phyloP scores from a whole-genome alignment of 192 early-diverging fungal genomes.

The Dissophora ornata region DNA sequence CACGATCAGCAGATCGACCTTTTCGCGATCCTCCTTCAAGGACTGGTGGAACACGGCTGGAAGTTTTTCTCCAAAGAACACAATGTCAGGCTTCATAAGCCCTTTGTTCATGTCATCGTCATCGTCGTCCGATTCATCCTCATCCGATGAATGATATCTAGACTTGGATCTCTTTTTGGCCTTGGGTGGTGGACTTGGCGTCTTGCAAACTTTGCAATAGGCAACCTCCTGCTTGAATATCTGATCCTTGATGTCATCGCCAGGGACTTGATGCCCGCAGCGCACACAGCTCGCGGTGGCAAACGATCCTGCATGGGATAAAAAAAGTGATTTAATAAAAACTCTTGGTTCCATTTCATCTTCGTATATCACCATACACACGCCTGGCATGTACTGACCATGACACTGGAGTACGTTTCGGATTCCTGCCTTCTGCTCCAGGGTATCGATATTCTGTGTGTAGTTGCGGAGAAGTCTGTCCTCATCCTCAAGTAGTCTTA shows the following conservation, averaged over 20 bases:
- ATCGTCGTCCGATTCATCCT: slow-evolving; percentile 50
- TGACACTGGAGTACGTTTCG: slow-evolving; percentile 89
- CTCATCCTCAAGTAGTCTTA: slow-evolving; percentile 86
- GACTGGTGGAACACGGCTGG: slow-evolving; percentile 83
- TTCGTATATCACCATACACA: background rate
- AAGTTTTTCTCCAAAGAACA: slow-evolving; percentile 97
- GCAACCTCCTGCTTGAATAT: slow-evolving; percentile 84
- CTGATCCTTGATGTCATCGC: slow-evolving; percentile 81
- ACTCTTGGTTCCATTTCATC: background rate
- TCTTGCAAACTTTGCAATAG: slow-evolving; percentile 78
- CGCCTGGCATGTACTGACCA: slow-evolving; percentile 60
- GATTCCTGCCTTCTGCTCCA: slow-evolving; percentile 91
- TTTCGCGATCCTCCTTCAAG: slow-evolving; percentile 75
- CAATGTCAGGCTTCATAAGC: slow-evolving; percentile 96
- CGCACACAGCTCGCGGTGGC: slow-evolving; percentile 92
- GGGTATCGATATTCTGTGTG: slow-evolving; percentile 97
- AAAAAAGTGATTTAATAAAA: background rate
- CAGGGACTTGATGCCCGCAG: slow-evolving; percentile 82
- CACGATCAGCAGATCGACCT: slow-evolving; percentile 92
- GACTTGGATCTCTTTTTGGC: slow-evolving; percentile 12
- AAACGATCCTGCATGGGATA: slow-evolving; percentile 79
- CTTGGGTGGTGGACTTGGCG: slow-evolving; percentile 26
- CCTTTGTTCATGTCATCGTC: slow-evolving; percentile 61
- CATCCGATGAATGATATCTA: slow-evolving; percentile 27
- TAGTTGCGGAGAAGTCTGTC: slow-evolving; percentile 93